A percentile compares a stretch with the other conserved stretches of the same genome.
Conservation (phyloP, 495 filamentous ascomycete genomes). For the Sphaerosporella brunnea region DNA sequence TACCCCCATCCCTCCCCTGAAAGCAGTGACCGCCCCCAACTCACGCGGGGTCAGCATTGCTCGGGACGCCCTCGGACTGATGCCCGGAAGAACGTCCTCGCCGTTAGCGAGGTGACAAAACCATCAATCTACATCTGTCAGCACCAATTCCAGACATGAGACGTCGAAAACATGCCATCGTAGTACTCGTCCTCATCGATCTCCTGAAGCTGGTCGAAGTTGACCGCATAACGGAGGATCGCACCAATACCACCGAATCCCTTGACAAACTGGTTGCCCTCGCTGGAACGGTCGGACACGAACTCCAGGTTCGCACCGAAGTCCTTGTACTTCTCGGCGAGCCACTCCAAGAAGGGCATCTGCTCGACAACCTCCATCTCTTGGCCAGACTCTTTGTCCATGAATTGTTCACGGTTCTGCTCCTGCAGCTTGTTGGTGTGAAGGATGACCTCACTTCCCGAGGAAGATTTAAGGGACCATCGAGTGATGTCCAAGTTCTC, state of each 20-base stretch:
- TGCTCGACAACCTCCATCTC: constrained; percentile 88
- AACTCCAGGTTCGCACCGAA: constrained; percentile 95
- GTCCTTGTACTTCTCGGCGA: constrained; percentile 92
- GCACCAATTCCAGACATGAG: background rate
- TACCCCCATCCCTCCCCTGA: background rate
- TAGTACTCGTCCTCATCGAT: constrained; percentile 94
- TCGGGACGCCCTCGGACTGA: constrained; percentile 25
- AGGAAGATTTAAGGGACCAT: constrained; percentile 66
- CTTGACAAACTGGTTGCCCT: constrained; percentile 99
- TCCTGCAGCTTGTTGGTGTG: constrained; percentile 84
- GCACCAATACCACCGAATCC: constrained; percentile 97
- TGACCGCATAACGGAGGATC: constrained; percentile 96
- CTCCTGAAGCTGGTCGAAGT: constrained; percentile 97
- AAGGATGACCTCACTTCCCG: constrained; percentile 50
- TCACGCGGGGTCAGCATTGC: constrained; percentile 6
- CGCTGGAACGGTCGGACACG: constrained; percentile 86
- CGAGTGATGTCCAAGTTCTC: constrained; percentile 90
- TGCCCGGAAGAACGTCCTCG: constrained; percentile 26
- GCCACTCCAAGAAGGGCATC: constrained; percentile 90
- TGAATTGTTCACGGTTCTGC: constrained; percentile 60
- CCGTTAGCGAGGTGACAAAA: constrained; percentile 24
- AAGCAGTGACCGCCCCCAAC: background rate
- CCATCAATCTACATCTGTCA: constrained; percentile 21
- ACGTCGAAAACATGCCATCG: constrained; percentile 42
- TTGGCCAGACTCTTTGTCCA: constrained; percentile 83